Evolutionary conservation across 2,329 filamentous ascomycete species (phyloP).

Genomic region (Sporothrix phasma): DNA sequence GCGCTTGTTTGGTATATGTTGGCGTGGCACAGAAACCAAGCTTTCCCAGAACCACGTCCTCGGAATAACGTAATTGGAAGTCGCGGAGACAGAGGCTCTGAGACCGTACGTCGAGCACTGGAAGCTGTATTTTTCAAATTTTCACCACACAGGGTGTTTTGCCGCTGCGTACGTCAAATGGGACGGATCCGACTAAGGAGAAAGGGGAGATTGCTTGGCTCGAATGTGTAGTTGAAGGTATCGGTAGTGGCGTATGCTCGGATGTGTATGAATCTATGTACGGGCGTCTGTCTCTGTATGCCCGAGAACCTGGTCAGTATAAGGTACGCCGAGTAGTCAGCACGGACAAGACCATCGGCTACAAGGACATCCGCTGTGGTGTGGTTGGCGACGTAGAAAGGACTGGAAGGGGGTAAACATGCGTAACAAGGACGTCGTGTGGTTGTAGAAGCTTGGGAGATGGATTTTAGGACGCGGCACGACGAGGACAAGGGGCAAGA

Average conservation of each 20-base stretch:
- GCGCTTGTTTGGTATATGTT: constrained; percentile 2
- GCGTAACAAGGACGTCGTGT: not conserved
- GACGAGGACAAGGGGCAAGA: not conserved
- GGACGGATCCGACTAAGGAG: not conserved
- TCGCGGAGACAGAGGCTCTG: not conserved
- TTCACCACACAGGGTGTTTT: no score
- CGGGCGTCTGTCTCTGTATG: not conserved
- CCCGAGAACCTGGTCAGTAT: not conserved
- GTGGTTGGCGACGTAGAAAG: not conserved
- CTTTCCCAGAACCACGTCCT: constrained; percentile 2
- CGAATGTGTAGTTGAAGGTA: not conserved
- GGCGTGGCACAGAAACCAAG: not conserved
- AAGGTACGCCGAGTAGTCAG: not conserved
- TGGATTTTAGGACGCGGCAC: not conserved
- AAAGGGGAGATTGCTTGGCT: not conserved
- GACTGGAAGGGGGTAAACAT: not conserved
- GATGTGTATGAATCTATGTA: not conserved
- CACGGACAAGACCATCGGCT: not conserved
- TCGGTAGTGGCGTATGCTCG: not conserved
- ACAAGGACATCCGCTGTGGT: not conserved
- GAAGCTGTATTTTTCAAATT: no score
- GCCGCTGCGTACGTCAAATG: not conserved
- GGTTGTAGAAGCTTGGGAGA: not conserved
- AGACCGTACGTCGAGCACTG: no score
- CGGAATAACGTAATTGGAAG: not conserved